These are phyloP conservation scores for Aspergillus taichungensis DNA, from an alignment of 495 filamentous ascomycete genomes.

Conservation along the genomic window DNA sequence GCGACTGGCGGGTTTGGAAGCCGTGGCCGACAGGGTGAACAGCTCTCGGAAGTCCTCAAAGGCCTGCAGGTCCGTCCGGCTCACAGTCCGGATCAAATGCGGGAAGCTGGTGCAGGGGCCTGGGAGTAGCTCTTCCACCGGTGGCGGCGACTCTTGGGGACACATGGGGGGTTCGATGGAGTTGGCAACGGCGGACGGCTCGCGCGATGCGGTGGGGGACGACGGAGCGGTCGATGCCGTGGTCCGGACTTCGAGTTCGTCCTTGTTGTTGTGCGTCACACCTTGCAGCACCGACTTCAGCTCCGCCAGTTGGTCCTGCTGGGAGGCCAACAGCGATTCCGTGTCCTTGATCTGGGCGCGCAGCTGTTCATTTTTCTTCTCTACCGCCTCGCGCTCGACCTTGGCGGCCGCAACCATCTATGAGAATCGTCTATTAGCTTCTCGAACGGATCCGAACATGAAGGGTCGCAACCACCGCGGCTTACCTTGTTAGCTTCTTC, in stretches of 20 bases:
- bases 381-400: slow-evolving; percentile 63
- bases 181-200: slow-evolving; percentile 10
- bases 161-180: slow-evolving; percentile 13
- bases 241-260: slow-evolving; percentile 53
- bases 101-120: slow-evolving; percentile 80
- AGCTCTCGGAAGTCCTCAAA: slow-evolving; percentile 83
- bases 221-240: slow-evolving; percentile 54
- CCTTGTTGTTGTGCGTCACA: slow-evolving; percentile 61
- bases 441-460: not conserved
- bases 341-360: slow-evolving; percentile 71
- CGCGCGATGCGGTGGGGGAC: slow-evolving; percentile 47
- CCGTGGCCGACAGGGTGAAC: slow-evolving; percentile 52
- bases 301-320: slow-evolving; percentile 88
- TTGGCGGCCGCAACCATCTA: slow-evolving; percentile 83
- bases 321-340: slow-evolving; percentile 75
- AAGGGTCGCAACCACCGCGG: not conserved
- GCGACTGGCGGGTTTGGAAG: slow-evolving; percentile 49
- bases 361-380: slow-evolving; percentile 72
- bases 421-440: slow-evolving; percentile 17
- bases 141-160: slow-evolving; percentile 7
- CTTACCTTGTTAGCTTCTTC: slow-evolving; percentile 84
- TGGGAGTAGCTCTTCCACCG: slow-evolving; percentile 52
- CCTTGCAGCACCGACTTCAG: slow-evolving; percentile 84
- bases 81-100: slow-evolving; percentile 69
- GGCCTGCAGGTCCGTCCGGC: slow-evolving; percentile 69